phyloP scores from a whole-genome alignment of 2,329 filamentous ascomycete species.

The Didymella pinodella region DNA sequence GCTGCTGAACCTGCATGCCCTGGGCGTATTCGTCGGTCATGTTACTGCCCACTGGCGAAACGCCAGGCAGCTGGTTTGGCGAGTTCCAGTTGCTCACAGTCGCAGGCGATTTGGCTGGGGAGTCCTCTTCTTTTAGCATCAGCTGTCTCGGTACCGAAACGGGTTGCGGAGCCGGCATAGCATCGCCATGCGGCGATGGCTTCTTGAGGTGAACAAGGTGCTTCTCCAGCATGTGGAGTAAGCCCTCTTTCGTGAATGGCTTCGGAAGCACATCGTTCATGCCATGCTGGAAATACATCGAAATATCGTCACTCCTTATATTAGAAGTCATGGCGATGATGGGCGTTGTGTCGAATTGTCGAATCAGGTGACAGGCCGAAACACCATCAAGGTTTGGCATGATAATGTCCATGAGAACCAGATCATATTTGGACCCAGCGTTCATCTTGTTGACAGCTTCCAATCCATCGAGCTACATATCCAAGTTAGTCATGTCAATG shows the following conservation, averaged over 20 bases:
- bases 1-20: constrained; percentile 51
- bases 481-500: not conserved
- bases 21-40: constrained; percentile 58
- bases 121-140: constrained; percentile 67
- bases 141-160: constrained; percentile 63
- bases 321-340: constrained; percentile 99
- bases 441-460: constrained; percentile 90
- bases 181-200: constrained; percentile 54
- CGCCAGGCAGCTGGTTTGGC: constrained; percentile 64
- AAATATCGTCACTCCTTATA: constrained; percentile 94
- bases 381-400: constrained; percentile 97
- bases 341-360: constrained; percentile 83
- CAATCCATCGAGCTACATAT: constrained; percentile 75
- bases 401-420: constrained; percentile 72
- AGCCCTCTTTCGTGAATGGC: constrained; percentile 87
- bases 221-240: constrained; percentile 83
- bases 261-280: constrained; percentile 95
- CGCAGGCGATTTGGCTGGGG: constrained; percentile 68
- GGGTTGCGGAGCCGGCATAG: constrained; percentile 61
- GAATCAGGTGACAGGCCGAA: constrained; percentile 90
- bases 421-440: constrained; percentile 68
- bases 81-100: constrained; percentile 70
- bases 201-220: constrained; percentile 86
- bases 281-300: constrained; percentile 97
- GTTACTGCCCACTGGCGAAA: constrained; percentile 62